Conservation (phyloP, 2,329 filamentous ascomycete genomes). For the Aspergillus ochraceoroseus region DNA sequence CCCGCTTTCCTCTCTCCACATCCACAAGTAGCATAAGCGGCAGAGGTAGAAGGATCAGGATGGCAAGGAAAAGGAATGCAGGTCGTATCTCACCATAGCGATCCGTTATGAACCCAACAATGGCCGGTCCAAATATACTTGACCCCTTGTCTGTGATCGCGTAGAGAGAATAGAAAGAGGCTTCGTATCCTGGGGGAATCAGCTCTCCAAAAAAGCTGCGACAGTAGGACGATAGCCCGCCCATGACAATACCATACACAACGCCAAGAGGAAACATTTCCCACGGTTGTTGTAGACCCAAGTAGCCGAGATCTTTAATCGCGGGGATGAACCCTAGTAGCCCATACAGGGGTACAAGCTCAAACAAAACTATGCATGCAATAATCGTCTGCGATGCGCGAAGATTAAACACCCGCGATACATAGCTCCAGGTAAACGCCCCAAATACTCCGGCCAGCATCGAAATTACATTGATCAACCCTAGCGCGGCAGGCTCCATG, state of each 20-base stretch:
- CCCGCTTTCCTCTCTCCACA: constrained; percentile 69
- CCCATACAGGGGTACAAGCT: constrained; percentile 88
- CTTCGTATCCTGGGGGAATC: constrained; percentile 89
- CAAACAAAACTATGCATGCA: constrained; percentile 84
- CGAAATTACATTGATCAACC: constrained; percentile 88
- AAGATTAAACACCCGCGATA: constrained; percentile 66
- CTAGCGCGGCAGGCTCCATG: constrained; percentile 83
- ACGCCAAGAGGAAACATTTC: constrained; percentile 93
- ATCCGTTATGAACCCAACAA: constrained; percentile 91
- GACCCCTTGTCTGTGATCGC: constrained; percentile 97
- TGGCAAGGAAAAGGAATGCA: constrained; percentile 86
- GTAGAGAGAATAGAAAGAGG: constrained; percentile 93
- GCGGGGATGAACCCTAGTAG: constrained; percentile 81
- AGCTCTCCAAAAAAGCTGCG: constrained; percentile 87
- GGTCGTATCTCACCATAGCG: constrained; percentile 72
- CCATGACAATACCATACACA: constrained; percentile 88
- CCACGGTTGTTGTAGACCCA: constrained; percentile 89
- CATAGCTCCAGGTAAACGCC: constrained; percentile 80
- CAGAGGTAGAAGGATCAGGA: constrained; percentile 76
- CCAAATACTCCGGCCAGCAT: constrained; percentile 79
- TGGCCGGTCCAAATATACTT: constrained; percentile 86
- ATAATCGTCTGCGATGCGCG: constrained; percentile 83
- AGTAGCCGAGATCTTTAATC: constrained; percentile 65
- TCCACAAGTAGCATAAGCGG: constrained; percentile 81
- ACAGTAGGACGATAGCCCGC: constrained; percentile 88